phyloP scores from a whole-genome alignment of 768 basidiomycete genomes.

The Myochromella boudieri region DNA sequence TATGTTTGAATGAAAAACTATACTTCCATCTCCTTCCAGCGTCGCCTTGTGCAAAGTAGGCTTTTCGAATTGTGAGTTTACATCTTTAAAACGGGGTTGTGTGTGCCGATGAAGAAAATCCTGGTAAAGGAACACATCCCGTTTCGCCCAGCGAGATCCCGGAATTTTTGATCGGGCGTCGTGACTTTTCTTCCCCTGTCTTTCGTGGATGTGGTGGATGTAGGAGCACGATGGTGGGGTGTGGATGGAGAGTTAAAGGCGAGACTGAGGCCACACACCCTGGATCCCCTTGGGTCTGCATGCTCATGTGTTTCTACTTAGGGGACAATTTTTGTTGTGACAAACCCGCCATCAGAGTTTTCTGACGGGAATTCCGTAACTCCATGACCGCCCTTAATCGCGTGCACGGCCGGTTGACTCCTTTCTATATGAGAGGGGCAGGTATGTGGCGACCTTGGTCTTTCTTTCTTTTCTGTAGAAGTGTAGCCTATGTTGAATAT shows the following conservation, averaged over 20 bases:
- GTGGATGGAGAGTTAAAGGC: conserved; percentile 82
- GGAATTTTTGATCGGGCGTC: conserved; percentile 29
- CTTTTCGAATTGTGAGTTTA: conserved; percentile 15
- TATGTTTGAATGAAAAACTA: conserved; percentile 11
- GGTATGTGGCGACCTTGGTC: too few relatives aligned
- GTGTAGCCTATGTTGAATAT: too few relatives aligned
- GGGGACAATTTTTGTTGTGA: background rate
- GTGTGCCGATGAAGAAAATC: conserved; percentile 70
- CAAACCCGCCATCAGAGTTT: conserved; percentile 4
- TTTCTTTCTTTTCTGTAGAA: background rate
- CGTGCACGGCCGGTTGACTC: too few relatives aligned
- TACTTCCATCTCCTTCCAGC: conserved; percentile 6
- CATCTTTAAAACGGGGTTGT: conserved; percentile 17
- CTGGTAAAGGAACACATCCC: conserved; percentile 90
- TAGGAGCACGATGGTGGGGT: conserved; percentile 48
- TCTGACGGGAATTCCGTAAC: conserved; percentile 1
- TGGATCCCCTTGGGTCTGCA: background rate
- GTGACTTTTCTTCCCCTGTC: conserved; percentile 15
- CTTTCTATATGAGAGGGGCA: too few relatives aligned
- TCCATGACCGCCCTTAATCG: background rate
- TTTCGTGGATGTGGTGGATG: conserved; percentile 21
- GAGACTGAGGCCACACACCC: conserved; percentile 67
- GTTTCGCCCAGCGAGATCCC: conserved; percentile 39
- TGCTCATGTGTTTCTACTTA: conserved; percentile 3
- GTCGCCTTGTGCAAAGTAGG: background rate